Base-by-base conservation (phyloP, 345 rosid species). In the Boechera divaricarpa region DNA sequence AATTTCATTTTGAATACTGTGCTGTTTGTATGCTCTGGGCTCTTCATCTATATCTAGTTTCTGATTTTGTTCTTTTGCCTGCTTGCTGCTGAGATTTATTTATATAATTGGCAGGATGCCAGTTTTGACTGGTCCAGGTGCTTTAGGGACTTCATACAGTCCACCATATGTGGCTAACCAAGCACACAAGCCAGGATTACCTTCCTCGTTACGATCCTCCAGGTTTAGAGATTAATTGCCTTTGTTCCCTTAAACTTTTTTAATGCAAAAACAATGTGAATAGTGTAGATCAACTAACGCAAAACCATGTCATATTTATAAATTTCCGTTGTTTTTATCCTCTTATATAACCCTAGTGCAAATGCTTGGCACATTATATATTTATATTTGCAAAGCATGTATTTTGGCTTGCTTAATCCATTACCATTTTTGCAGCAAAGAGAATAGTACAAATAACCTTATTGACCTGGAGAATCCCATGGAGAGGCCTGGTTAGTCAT, bases 91-190 rank as follows among this genome's bases (percentile, higher is more conserved):
- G 57, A 60, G 38, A 63, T 53, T n/a, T 64, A 18, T 47, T 33
- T 65, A 21, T 71, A 47, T 85, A 67, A 67, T 84, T 76, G 76
- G 73, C 78, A 94, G 99, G 99, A 79, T 92, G 80, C 99, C 98
- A 42, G 85, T 95, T 83, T 78, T 95, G 51, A 81, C 94, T 36
- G 92, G 96, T 70, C 88, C 96, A 52, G 99, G 99, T 81, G 90
- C 88, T 64, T 83, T 92, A 76, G 97, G 98, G 60, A 85, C 87
- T 39, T 29, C 93, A 6, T 91, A 90, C 80, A 85, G 93, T 84
- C 63, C 97, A 32, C 93, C 96, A n/a, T 95, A 92, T 80, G 70
- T 88, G 62, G 58, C 89, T 59, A 85, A 89, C 85, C 80, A 90
- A 81, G 61, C 87, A 77, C 84, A 76, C 51, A 77, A 87, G 13